A percentile compares a stretch with the other conserved stretches of the same genome.
Evolutionary conservation across 192 early-diverging fungal genomes (phyloP).

Genomic region (Allomyces macrogynus): DNA sequence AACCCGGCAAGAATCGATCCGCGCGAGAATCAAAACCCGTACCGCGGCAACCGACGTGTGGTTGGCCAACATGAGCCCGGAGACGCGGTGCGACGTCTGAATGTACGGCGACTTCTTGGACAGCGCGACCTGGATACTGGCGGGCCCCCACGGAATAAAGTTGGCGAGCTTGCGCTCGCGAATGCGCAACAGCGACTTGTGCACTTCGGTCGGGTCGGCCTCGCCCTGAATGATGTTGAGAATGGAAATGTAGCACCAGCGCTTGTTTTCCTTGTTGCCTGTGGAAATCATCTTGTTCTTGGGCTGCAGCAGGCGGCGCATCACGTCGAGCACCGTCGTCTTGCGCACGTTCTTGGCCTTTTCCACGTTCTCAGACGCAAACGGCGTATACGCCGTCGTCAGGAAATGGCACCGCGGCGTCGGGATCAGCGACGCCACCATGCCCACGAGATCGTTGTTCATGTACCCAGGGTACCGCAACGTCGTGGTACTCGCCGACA

Average conservation of each 20-base stretch:
- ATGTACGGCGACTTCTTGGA: conserved; percentile 86
- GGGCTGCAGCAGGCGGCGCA: conserved; percentile 84
- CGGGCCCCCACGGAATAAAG: conserved; percentile 99
- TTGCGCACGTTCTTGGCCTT: conserved; percentile 82
- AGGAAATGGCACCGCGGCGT: conserved; percentile 96
- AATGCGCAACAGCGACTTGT: conserved; percentile 89
- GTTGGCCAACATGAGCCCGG: conserved; percentile 95
- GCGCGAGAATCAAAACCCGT: too few relatives aligned
- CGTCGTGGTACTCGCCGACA: conserved; percentile 89
- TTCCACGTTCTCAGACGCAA: conserved; percentile 78
- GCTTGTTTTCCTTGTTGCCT: conserved; percentile 45
- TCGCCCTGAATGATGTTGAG: conserved; percentile 99
- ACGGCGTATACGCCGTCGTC: conserved; percentile 89
- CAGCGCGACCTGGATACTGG: conserved; percentile 92
- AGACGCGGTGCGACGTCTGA: conserved; percentile 77
- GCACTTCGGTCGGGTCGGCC: conserved; percentile 95
- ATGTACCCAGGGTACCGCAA: conserved; percentile 97
- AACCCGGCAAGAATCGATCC: too few relatives aligned
- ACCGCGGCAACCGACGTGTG: conserved; percentile 79
- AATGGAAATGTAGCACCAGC: conserved; percentile 90
- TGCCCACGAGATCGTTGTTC: conserved; percentile 95
- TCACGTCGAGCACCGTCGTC: conserved; percentile 94
- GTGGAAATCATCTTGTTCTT: conserved; percentile 98
- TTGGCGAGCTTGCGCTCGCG: conserved; percentile 80
- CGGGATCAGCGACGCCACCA: conserved; percentile 87